Conservation (phyloP, 2,329 filamentous ascomycete species). For the Proliferodiscus dingleyae region DNA sequence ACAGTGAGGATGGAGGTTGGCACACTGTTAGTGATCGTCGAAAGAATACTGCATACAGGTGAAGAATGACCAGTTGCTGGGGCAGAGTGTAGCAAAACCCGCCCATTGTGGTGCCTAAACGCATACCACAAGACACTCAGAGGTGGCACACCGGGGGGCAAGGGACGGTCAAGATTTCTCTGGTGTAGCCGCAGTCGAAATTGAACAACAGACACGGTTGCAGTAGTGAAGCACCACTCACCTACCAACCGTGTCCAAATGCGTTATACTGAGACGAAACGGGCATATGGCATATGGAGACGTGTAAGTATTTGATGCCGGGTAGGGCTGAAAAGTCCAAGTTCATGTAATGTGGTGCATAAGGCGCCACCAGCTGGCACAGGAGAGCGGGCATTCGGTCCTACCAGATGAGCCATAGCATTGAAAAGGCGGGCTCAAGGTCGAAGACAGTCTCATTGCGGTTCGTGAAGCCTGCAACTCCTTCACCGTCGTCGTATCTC, state of each 20-base stretch:
- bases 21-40: neutral
- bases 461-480: neutral
- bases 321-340: neutral
- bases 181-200: neutral
- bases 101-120: neutral
- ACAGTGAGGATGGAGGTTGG: neutral
- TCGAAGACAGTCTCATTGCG: neutral
- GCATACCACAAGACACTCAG: neutral
- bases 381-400: neutral
- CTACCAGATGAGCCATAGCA: neutral
- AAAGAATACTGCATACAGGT: neutral
- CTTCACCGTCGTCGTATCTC: conserved; percentile 13
- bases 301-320: neutral
- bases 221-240: neutral
- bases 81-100: neutral
- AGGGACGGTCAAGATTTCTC: neutral
- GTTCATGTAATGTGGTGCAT: neutral
- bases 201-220: neutral
- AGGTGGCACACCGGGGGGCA: neutral
- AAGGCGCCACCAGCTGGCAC: neutral
- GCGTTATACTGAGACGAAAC: neutral
- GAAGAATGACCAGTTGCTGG: neutral
- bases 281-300: neutral
- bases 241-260: neutral
- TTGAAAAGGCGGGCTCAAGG: neutral